Conservation (phyloP, 176 grass and related monocot species). For the Tillandsia leiboldiana region DNA sequence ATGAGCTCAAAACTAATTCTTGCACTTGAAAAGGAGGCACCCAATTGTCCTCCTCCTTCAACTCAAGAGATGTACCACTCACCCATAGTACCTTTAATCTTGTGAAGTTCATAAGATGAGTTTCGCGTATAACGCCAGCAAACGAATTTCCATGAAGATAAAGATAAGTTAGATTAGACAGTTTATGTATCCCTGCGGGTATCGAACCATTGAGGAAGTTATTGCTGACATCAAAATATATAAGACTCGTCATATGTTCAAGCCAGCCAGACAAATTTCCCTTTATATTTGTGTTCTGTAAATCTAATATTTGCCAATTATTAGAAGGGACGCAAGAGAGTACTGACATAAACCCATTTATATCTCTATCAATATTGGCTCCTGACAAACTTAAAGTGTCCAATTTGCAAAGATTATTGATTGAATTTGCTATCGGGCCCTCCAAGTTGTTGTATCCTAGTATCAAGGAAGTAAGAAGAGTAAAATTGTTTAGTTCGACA, state of each 20-base stretch:
- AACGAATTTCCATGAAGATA: background rate
- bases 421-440: too few species aligned
- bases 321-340: background rate
- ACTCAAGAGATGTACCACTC: background rate
- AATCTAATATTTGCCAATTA: background rate
- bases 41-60: slow-evolving; percentile 10
- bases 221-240: slow-evolving; percentile 14
- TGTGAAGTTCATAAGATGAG: slow-evolving; percentile 6
- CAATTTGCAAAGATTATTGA: background rate
- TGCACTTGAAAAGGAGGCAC: slow-evolving; percentile 15
- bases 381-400: background rate
- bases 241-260: slow-evolving; percentile 12
- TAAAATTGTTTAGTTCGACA: too few species aligned
- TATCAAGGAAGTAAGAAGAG: too few species aligned
- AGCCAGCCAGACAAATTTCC: slow-evolving; percentile 7
- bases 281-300: background rate
- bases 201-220: background rate
- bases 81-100: accelerated
- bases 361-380: background rate
- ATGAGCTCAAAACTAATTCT: background rate
- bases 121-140: background rate
- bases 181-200: slow-evolving; percentile 7
- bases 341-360: background rate
- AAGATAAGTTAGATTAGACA: slow-evolving; percentile 2
- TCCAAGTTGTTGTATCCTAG: too few species aligned